Conservation (phyloP, 1,139 yeast genomes). For the Hemisphaericaspora lyxosophila region DNA sequence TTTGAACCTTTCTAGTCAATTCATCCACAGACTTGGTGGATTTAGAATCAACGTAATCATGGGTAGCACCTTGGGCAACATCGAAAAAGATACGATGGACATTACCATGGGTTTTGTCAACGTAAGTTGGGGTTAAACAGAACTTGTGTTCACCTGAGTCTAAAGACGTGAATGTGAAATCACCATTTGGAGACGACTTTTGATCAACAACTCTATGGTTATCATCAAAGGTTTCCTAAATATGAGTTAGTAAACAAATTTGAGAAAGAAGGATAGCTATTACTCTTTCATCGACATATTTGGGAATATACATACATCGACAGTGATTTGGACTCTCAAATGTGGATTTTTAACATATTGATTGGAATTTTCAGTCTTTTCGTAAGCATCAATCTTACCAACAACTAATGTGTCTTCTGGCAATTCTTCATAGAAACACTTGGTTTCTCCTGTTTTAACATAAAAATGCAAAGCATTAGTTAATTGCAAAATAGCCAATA, state of each 20-base stretch:
- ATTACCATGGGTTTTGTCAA: conserved; percentile 34
- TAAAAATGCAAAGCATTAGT: conserved; percentile 45
- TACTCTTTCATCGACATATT: background rate
- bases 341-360: conserved; percentile 31
- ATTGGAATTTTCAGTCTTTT: conserved; percentile 29
- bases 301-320: conserved; percentile 28
- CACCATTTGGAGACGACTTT: conserved; percentile 40
- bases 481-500: conserved; percentile 17
- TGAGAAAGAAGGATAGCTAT: no score
- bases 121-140: conserved; percentile 45
- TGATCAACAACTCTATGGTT: conserved; percentile 45
- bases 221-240: conserved; percentile 49
- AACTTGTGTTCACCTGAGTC: conserved; percentile 51
- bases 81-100: conserved; percentile 47
- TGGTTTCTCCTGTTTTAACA: conserved; percentile 43
- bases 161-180: conserved; percentile 42
- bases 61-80: conserved; percentile 47
- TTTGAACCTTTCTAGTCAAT: conserved; percentile 40
- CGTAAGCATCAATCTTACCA: conserved; percentile 46
- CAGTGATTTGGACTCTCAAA: conserved; percentile 41
- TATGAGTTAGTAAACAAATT: background rate
- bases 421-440: conserved; percentile 50
- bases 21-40: conserved; percentile 44
- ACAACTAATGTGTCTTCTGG: conserved; percentile 43
- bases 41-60: conserved; percentile 50